Conservation (phyloP, 306 rosid genomes). For the Cucumis melo region DNA sequence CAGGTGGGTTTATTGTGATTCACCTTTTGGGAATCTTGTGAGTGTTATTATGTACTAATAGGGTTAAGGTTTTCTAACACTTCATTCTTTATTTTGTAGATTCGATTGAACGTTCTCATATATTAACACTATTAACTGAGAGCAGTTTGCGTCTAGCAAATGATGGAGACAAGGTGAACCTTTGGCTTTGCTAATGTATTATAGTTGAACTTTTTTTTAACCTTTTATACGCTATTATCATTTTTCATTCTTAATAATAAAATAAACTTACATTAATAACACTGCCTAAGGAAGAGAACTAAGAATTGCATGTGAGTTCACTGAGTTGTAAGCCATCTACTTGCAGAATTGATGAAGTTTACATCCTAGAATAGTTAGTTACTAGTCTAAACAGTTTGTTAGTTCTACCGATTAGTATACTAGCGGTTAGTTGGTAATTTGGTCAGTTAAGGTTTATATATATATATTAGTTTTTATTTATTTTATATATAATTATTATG, state of each 20-base stretch:
- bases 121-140: conserved; percentile 41
- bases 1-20: conserved; percentile 32
- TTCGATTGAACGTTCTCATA: conserved; percentile 25
- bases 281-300: neutral
- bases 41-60: conserved; percentile 1
- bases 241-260: neutral
- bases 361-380: neutral
- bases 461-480: too few species aligned
- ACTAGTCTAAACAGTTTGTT: neutral
- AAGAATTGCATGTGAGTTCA: neutral
- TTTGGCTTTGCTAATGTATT: neutral
- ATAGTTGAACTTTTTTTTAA: neutral
- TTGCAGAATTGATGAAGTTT: neutral
- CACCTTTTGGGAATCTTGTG: neutral
- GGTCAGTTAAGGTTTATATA: neutral
- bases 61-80: neutral
- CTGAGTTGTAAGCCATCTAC: neutral
- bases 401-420: neutral
- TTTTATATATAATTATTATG: too few species aligned
- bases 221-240: neutral
- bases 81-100: conserved; percentile 18
- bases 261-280: neutral
- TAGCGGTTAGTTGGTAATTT: neutral
- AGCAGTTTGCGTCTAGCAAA: conserved; percentile 67
- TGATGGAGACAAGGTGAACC: conserved; percentile 81